Evolutionary conservation across 208 protist species (phyloP).

Genomic region (Leishmania arabica): DNA sequence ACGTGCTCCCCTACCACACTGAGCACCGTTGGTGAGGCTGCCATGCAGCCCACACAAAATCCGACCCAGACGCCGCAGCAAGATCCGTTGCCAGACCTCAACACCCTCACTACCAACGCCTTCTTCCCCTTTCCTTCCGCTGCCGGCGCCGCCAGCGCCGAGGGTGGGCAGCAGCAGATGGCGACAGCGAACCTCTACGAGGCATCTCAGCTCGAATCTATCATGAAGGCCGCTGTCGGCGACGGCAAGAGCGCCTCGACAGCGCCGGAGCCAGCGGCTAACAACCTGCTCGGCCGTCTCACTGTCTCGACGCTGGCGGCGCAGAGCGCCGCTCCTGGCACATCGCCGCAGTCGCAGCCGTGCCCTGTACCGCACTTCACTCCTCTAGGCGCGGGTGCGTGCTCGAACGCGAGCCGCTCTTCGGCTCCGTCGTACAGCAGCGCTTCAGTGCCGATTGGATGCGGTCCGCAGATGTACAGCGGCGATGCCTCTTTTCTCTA

Average conservation of each 20-base stretch:
- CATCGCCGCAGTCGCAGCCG: conserved; percentile 1
- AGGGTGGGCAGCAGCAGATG: neutral
- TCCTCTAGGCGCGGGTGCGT: neutral
- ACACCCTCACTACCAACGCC: neutral
- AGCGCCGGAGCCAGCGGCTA: neutral
- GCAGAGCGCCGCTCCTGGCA: neutral
- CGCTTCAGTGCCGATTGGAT: neutral
- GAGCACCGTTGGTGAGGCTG: neutral
- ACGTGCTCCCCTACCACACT: neutral
- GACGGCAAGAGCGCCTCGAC: neutral
- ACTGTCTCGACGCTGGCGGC: conserved; percentile 3
- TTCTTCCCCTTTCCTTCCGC: neutral
- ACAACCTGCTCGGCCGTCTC: neutral
- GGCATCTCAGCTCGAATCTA: conserved; percentile 6
- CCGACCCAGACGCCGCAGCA: neutral
- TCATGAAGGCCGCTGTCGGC: conserved; percentile 10
- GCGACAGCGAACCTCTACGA: neutral
- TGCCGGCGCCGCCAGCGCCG: neutral
- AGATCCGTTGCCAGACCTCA: neutral
- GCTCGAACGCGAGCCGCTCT: conserved; percentile 14
- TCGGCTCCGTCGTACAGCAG: conserved; percentile 14
- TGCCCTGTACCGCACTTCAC: neutral
- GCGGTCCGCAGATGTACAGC: conserved; percentile 18
- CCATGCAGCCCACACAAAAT: neutral
- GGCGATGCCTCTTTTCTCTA: conserved; percentile 20